Base-by-base conservation (phyloP, 164 flowering plant genomes). In the Umbilicus rupestris region DNA sequence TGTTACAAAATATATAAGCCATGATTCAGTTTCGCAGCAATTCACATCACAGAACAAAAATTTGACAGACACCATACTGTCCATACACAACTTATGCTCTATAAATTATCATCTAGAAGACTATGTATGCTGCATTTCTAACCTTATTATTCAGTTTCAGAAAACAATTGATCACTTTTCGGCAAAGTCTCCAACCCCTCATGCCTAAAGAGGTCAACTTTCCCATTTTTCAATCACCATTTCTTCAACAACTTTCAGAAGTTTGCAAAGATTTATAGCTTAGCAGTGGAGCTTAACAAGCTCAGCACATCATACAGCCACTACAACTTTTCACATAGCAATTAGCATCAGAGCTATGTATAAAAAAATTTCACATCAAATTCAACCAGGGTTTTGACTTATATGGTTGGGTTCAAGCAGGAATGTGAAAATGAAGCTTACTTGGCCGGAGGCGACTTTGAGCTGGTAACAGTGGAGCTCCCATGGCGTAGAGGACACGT, bases 391-490 rank as follows among this genome's bases (percentile, higher is more conserved):
- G 37, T 7, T 3, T 35, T 35, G 7, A 35, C 37, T 35, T 50
- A 5, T 1, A 2, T 31, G 37, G 29, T 20, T 5, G 22, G 28
- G 26, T 35, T 35, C 15, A 52, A 52, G 8, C 14, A 7, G 14
- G 33, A 50, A 50, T 20, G 57, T 22, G 28, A 50, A 50, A 67
- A 11, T 14, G 14, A 3, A 0, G 73, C 81, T 78, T 58, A 89
- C 98, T 66, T 83, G 75, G 9, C 97, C 99, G 14, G 94, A 82
- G 28, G 97, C 97, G 12, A 95, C 65, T 9, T 66, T 73, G 69
- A 92, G 85, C 72, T 86, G 78, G 72, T 66, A 82, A 63, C 85
- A 84, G 74, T 74, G 71, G 12, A 92, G 78, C 22, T 77, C 73
- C 7, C 88, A 50, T 1, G 97, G 97, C 3, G 87, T 79, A 3